Percentiles rank a stretch among this genome's conserved stretches.
Evolutionary conservation across 2,329 filamentous ascomycete genomes (phyloP).

Genomic region (Bipolaris cookei): DNA sequence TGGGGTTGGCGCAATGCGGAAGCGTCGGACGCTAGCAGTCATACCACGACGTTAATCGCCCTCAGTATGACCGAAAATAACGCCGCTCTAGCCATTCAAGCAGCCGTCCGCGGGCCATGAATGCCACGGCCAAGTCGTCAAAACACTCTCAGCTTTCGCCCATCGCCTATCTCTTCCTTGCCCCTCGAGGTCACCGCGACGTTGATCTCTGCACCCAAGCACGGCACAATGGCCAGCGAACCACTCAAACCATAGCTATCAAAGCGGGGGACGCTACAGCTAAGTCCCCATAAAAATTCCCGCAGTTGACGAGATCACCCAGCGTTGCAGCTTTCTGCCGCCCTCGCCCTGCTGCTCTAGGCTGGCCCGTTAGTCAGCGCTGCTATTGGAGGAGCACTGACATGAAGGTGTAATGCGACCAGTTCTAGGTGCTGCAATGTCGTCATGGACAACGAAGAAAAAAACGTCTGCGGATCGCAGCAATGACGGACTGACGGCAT

Average conservation of each 20-base stretch:
- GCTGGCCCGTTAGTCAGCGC: background rate
- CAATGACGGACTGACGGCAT: background rate
- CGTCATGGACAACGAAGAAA: background rate
- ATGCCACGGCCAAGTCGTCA: background rate
- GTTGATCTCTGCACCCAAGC: background rate
- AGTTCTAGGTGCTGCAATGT: conserved; percentile 4
- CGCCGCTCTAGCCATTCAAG: conserved; percentile 1
- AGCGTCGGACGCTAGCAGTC: conserved; percentile 7
- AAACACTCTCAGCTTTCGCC: background rate
- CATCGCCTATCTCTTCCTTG: background rate
- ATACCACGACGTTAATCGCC: background rate
- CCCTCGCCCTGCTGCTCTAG: background rate
- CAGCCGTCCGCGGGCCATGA: background rate
- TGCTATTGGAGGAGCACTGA: conserved; percentile 2
- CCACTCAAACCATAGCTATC: background rate
- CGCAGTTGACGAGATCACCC: background rate
- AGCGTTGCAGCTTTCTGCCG: background rate
- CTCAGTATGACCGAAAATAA: conserved; percentile 1
- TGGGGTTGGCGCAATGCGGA: conserved; percentile 7
- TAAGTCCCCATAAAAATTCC: background rate
- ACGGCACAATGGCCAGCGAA: background rate
- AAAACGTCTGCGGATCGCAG: background rate
- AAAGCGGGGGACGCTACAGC: background rate
- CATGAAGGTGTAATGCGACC: conserved; percentile 5
- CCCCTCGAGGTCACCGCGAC: background rate